Evolutionary conservation across 2,329 filamentous ascomycete species (phyloP).

Genomic region (Endoconidiophora laricicola): DNA sequence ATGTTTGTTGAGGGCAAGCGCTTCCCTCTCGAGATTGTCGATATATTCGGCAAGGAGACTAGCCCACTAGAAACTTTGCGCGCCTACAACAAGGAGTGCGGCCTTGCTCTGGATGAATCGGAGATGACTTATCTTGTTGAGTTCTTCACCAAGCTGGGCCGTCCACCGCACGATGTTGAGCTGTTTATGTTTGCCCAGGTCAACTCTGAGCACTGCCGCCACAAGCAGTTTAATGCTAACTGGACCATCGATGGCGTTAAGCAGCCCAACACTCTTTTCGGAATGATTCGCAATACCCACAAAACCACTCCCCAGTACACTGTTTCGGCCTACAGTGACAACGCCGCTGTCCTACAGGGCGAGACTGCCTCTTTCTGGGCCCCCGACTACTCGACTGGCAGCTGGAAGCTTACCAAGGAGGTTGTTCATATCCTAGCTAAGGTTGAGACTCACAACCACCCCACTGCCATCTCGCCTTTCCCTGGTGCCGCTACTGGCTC

Average conservation of each 20-base stretch:
- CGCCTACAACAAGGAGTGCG: slow-evolving; percentile 68
- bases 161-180: slow-evolving; percentile 65
- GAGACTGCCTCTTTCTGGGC: slow-evolving; percentile 49
- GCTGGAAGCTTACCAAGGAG: slow-evolving; percentile 79
- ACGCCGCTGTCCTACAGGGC: slow-evolving; percentile 63
- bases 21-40: slow-evolving; percentile 53
- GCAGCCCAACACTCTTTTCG: slow-evolving; percentile 71
- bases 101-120: slow-evolving; percentile 69
- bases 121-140: slow-evolving; percentile 94
- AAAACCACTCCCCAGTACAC: slow-evolving; percentile 64
- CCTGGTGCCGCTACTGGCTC: slow-evolving; percentile 87
- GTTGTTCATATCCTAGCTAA: slow-evolving; percentile 77
- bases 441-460: slow-evolving; percentile 96
- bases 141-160: slow-evolving; percentile 27
- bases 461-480: slow-evolving; percentile 86
- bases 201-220: slow-evolving; percentile 81
- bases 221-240: slow-evolving; percentile 89
- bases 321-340: slow-evolving; percentile 94
- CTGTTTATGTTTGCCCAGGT: slow-evolving; percentile 99
- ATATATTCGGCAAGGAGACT: slow-evolving; percentile 49
- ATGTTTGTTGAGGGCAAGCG: slow-evolving; percentile 62
- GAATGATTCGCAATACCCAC: slow-evolving; percentile 95
- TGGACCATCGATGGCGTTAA: slow-evolving; percentile 84
- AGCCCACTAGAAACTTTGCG: slow-evolving; percentile 57
- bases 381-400: slow-evolving; percentile 68